Evolutionary conservation across 805 yeast genomes (phyloP), one percentile per base, ranked within the genome.

Genomic region (Zygoascus bituminiphila): DNA sequence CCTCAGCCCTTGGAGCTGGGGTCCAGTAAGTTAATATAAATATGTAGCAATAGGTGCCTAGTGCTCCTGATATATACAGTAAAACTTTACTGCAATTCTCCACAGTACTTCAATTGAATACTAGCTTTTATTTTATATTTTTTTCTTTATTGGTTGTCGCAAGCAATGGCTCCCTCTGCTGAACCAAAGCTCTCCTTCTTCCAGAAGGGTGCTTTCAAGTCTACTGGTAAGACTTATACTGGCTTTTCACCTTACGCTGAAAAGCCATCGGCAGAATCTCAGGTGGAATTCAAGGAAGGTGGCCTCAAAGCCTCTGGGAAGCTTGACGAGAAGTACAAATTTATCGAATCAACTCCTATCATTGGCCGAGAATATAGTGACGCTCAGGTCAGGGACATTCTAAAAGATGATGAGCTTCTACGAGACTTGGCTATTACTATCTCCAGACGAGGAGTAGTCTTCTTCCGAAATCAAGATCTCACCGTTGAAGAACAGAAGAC

Each of bases 371-470:
- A 61, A 51, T 62, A 60, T 48, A 49, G 52, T 14, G 57, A 54
- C 20, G 59, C 57, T 10, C 54, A 57, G 22, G 54, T 62, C 19
- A 35, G 46, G 8, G 66, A 62, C 6, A 47, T 62, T 36, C 51
- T 62, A 17, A 39, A 53, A 20, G 59, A 61, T 43, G 63, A 62
- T n/a, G 55, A 52, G 24, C 56, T 58, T 20, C 49, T 60, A 10
- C 54, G 73, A 51, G 78, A 75, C 51, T 62, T 75, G 54, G 79
- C 79, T 5, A 57, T 72, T 20, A 57, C 72, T 24, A 59, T 73
- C 10, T 69, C 78, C 5, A 75, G 73, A 58, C 66, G 78, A 54
- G 74, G 72, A 24, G 78, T 75, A 26, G 78, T 75, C 9, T 73
- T 75, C 57, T 74, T 75, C 69, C 62, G 74, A 53, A 66, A 72